A percentile compares a stretch with the other conserved stretches of the same genome.
phyloP scores from a whole-genome alignment of 768 basidiomycete genomes.

The Gymnopilus dilepis region DNA sequence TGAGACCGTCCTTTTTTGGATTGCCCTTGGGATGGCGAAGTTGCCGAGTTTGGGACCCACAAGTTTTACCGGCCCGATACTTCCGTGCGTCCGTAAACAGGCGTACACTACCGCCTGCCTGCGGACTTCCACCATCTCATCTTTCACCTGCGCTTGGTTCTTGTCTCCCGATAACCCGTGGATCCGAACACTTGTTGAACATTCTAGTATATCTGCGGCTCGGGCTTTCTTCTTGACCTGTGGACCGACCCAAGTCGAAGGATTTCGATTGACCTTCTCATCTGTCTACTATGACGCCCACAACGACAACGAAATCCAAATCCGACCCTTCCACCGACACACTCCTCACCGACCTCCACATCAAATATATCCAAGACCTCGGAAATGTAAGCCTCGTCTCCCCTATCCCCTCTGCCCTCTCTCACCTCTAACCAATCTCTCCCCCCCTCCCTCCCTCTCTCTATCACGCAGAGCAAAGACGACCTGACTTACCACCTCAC shows the following conservation, averaged over 20 bases:
- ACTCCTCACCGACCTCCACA: conserved; percentile 23
- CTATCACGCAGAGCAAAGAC: conserved; percentile 63
- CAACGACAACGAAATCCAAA: conserved; percentile 2
- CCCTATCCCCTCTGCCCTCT: not conserved
- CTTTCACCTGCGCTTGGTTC: not conserved
- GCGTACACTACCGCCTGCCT: no score
- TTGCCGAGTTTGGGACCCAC: no score
- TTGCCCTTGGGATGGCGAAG: no score
- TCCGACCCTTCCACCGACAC: conserved; percentile 6
- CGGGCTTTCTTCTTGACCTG: not conserved
- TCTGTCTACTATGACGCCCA: conserved; percentile 4
- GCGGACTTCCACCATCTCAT: not conserved
- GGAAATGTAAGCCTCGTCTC: conserved; percentile 19
- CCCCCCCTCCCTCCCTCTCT: not conserved
- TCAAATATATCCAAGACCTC: conserved; percentile 27
- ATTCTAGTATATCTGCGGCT: no score
- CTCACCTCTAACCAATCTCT: no score
- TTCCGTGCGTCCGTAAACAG: no score
- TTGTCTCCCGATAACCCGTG: not conserved
- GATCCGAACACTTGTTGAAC: no score
- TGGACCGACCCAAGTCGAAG: not conserved
- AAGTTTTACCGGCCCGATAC: no score
- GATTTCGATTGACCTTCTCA: no score
- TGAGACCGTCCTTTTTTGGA: no score
- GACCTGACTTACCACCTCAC: conserved; percentile 91